Conservation (phyloP, 768 basidiomycete species). For the Candolleomyces efflorescens region DNA sequence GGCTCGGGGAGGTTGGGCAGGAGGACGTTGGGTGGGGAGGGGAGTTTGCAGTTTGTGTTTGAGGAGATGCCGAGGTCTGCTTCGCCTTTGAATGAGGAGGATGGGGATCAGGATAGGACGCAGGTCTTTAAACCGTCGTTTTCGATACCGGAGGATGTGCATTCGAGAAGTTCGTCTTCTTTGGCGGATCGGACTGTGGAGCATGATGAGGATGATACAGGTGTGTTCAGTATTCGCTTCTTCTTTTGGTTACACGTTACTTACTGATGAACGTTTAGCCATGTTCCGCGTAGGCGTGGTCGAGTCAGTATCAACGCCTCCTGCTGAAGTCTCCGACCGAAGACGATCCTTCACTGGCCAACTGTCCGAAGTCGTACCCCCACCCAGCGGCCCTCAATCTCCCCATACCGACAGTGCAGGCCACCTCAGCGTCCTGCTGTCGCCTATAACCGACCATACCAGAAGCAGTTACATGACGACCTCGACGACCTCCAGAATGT, state of each 20-base stretch:
- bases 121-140: conserved; percentile 36
- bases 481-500: conserved; percentile 60
- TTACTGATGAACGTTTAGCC: no score
- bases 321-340: conserved; percentile 33
- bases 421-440: conserved; percentile 18
- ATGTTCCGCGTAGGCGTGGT: conserved; percentile 46
- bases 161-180: conserved; percentile 35
- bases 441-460: conserved; percentile 28
- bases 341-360: conserved; percentile 38
- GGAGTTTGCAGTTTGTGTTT: conserved; percentile 34
- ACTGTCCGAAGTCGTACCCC: conserved; percentile 20
- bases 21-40: conserved; percentile 20
- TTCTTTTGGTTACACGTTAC: no score
- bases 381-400: neutral
- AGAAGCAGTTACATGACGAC: conserved; percentile 61
- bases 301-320: conserved; percentile 48
- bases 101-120: conserved; percentile 18
- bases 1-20: conserved; percentile 9
- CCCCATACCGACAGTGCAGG: conserved; percentile 7
- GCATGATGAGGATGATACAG: conserved; percentile 37
- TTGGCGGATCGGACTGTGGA: conserved; percentile 29
- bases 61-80: conserved; percentile 27
- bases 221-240: no score
- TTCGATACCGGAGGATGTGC: conserved; percentile 48
- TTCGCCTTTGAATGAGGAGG: conserved; percentile 12